Conservation (phyloP, 495 filamentous ascomycete genomes). For the Hypomontagnella monticulosa region DNA sequence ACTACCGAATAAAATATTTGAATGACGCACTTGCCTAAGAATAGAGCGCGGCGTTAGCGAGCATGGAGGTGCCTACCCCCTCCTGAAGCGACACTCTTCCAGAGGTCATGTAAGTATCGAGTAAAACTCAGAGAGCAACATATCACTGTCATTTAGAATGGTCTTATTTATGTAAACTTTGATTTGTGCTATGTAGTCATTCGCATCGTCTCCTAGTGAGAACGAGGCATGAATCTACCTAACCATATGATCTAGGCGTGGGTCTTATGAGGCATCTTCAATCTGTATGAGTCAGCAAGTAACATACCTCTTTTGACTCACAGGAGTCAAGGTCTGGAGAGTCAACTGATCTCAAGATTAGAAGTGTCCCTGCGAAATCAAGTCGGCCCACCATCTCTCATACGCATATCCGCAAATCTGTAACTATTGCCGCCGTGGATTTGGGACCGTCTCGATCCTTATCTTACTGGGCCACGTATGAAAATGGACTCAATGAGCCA, state of each 20-base stretch:
- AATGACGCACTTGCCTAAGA: constrained; percentile 28
- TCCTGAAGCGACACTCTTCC: neutral
- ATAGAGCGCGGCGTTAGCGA: constrained; percentile 8
- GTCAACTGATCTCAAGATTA: constrained; percentile 9
- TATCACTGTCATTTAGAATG: neutral
- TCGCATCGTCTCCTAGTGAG: constrained; percentile 37
- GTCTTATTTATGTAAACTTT: constrained; percentile 1
- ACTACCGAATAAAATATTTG: constrained; percentile 6
- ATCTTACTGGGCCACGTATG: constrained; percentile 10
- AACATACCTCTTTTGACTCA: constrained; percentile 27
- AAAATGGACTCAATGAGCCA: neutral
- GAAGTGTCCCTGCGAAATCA: constrained; percentile 11
- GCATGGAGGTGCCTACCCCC: neutral
- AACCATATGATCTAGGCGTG: constrained; percentile 24
- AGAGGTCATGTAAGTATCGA: too few relatives aligned
- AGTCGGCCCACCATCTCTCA: neutral
- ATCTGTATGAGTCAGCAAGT: constrained; percentile 44
- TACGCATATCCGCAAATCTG: constrained; percentile 9
- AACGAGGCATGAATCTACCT: constrained; percentile 38
- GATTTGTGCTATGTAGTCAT: constrained; percentile 41
- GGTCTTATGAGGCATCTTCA: constrained; percentile 32
- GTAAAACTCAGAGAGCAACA: neutral
- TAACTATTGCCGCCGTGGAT: constrained; percentile 3
- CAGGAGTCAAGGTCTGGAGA: constrained; percentile 16
- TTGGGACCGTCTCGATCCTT: constrained; percentile 8